Percentiles rank a stretch among this genome's conserved stretches.
Conservation (phyloP, 2,329 filamentous ascomycete genomes). For the Neonectria neomacrospora region DNA sequence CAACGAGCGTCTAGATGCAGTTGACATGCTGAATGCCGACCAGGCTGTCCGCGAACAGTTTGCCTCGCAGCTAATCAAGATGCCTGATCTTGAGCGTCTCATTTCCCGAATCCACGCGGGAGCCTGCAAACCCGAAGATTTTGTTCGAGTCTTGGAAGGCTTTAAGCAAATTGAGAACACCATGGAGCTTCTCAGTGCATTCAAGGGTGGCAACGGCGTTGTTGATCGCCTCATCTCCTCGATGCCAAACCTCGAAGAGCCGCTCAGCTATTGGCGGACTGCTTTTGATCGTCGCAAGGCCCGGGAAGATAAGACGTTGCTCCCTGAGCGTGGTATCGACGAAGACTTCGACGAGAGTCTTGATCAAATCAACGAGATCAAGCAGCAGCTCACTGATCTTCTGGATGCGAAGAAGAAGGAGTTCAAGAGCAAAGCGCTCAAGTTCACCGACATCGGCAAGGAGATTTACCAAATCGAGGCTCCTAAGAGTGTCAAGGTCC, state of each 20-base stretch:
- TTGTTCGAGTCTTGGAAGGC: conserved; percentile 91
- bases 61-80: conserved; percentile 85
- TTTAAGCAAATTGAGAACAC: conserved; percentile 99
- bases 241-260: conserved; percentile 85
- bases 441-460: conserved; percentile 89
- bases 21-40: conserved; percentile 91
- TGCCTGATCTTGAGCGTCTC: conserved; percentile 93
- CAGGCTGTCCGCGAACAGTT: conserved; percentile 85
- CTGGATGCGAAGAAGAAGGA: conserved; percentile 77
- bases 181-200: conserved; percentile 79
- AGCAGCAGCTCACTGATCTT: conserved; percentile 76
- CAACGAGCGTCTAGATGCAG: conserved; percentile 92
- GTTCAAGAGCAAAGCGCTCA: conserved; percentile 77
- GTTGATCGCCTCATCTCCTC: conserved; percentile 83
- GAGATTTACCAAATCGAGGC: conserved; percentile 97
- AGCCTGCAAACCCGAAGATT: conserved; percentile 90
- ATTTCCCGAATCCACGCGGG: conserved; percentile 95
- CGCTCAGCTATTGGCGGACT: conserved; percentile 86
- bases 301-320: conserved; percentile 80
- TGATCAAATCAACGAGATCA: conserved; percentile 78
- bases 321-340: conserved; percentile 88
- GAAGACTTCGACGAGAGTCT: conserved; percentile 91
- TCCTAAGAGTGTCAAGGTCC: conserved; percentile 85
- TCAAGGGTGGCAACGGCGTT: conserved; percentile 81
- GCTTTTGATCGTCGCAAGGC: conserved; percentile 89